Evolutionary conservation across 495 filamentous ascomycete genomes (phyloP).

Genomic region (Margaritispora aquatica): DNA sequence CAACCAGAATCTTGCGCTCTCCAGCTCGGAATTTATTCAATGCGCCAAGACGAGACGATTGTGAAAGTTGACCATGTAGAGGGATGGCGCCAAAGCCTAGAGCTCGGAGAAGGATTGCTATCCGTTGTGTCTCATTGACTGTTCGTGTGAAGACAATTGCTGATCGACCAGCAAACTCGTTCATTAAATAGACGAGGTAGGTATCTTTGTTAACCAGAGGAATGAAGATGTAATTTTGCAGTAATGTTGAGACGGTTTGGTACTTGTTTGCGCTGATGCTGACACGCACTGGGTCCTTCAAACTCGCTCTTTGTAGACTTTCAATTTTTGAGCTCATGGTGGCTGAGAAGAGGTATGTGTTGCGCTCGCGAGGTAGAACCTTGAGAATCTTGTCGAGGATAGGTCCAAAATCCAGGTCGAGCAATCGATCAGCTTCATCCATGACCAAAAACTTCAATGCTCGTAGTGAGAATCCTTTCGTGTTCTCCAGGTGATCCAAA

Average conservation of each 20-base stretch:
- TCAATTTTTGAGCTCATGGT: constrained; percentile 93
- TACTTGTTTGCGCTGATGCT: constrained; percentile 72
- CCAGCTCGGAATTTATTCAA: constrained; percentile 80
- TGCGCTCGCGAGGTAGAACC: constrained; percentile 71
- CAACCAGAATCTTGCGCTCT: constrained; percentile 78
- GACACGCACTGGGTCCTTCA: constrained; percentile 72
- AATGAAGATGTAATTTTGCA: constrained; percentile 77
- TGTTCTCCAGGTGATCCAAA: constrained; percentile 92
- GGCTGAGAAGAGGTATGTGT: constrained; percentile 88
- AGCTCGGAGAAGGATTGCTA: constrained; percentile 73
- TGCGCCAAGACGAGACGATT: constrained; percentile 75
- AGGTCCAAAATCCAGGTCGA: constrained; percentile 92
- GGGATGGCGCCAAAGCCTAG: constrained; percentile 85
- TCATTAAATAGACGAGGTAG: constrained; percentile 80
- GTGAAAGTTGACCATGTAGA: constrained; percentile 82
- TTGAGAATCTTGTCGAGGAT: constrained; percentile 90
- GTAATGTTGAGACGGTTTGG: constrained; percentile 79
- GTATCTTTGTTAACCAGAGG: constrained; percentile 88
- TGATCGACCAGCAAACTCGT: constrained; percentile 76
- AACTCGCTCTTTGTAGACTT: constrained; percentile 78
- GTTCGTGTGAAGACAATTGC: constrained; percentile 91
- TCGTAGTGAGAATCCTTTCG: constrained; percentile 84
- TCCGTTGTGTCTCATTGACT: constrained; percentile 79
- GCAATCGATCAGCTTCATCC: constrained; percentile 88
- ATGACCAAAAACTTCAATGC: constrained; percentile 81